Percentiles rank a stretch among this genome's conserved stretches.
These are phyloP conservation scores for Capsicum pubescens DNA, from an alignment of 257 asterid genomes.

Conservation along the genomic window DNA sequence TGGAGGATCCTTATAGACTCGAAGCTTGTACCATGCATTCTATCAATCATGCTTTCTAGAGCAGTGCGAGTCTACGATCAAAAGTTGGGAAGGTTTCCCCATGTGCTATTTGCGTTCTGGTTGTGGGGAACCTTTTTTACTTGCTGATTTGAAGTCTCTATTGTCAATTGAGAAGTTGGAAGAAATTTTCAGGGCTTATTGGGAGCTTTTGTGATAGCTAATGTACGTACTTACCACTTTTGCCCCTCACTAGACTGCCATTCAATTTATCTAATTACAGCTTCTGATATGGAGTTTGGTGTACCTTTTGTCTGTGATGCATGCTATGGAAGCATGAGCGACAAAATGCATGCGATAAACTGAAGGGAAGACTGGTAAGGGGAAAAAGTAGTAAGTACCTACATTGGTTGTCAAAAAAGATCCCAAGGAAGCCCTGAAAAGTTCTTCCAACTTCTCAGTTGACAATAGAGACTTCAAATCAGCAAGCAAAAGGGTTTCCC, in stretches of 20 bases:
- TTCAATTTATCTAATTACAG: constrained; percentile 63
- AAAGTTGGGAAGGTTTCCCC: constrained; percentile 66
- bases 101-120: constrained; percentile 56
- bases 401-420: no score
- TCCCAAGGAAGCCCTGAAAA: no score
- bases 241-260: constrained; percentile 98
- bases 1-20: constrained; percentile 69
- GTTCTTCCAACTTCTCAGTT: no score
- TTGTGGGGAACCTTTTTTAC: constrained; percentile 58
- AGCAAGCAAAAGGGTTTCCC: no score
- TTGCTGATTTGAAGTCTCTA: constrained; percentile 51
- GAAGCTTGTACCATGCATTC: constrained; percentile 65
- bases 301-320: constrained; percentile 35
- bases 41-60: constrained; percentile 79
- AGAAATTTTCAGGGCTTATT: constrained; percentile 79
- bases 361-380: no score
- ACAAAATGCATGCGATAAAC: no score
- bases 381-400: no score
- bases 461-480: constrained; percentile 3
- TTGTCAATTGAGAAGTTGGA: constrained; percentile 55
- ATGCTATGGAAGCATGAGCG: no score
- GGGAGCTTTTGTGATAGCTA: constrained; percentile 70
- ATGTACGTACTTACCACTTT: constrained; percentile 67
- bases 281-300: constrained; percentile 32
- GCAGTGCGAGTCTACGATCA: constrained; percentile 81